Conservation (phyloP, 2,329 filamentous ascomycete genomes). For the Leptosphaerulina australis region DNA sequence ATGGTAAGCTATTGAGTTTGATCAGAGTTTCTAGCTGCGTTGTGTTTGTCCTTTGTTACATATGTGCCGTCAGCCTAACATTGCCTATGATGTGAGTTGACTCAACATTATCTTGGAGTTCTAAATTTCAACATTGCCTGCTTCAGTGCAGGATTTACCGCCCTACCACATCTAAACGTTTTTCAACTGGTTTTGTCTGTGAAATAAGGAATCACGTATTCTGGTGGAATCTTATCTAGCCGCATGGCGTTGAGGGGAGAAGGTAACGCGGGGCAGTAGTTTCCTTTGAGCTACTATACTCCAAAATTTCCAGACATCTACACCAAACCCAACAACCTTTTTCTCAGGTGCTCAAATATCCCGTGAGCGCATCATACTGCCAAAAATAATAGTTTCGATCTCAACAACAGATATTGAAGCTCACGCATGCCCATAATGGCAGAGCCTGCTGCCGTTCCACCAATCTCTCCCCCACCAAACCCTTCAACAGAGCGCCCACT, state of each 20-base stretch:
- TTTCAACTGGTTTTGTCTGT: no score
- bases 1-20: no score
- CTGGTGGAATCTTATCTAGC: neutral
- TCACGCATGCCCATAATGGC: conserved; percentile 21
- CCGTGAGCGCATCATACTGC: neutral
- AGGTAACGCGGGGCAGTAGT: conserved; percentile 10
- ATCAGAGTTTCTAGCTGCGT: no score
- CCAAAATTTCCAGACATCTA: conserved; percentile 4
- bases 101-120: no score
- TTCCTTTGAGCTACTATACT: conserved; percentile 1
- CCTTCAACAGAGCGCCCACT: conserved; percentile 31
- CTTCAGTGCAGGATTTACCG: no score
- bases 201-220: no score
- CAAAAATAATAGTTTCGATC: neutral
- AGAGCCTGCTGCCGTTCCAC: conserved; percentile 28
- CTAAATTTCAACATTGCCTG: no score
- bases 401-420: neutral
- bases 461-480: conserved; percentile 26
- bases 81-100: no score
- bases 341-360: neutral
- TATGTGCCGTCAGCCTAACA: no score
- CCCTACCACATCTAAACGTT: no score
- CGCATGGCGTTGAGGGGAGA: conserved; percentile 13
- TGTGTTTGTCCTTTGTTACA: no score
- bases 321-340: no score